These are phyloP conservation scores for Oryza longistaminata DNA, from an alignment of 176 grass and related monocot species.

Conservation along the genomic window DNA sequence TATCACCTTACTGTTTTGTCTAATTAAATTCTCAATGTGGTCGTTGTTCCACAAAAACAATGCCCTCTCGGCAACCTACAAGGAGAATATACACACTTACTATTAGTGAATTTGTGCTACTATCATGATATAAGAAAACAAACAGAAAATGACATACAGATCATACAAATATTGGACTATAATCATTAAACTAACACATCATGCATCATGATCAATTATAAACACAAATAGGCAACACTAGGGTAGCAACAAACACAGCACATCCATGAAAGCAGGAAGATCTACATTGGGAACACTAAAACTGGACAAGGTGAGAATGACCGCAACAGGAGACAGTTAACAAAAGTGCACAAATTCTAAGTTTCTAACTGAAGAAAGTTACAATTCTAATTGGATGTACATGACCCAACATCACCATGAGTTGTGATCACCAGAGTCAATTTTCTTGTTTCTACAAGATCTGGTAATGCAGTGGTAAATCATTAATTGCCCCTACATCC, in stretches of 20 bases:
- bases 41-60: constrained; percentile 53
- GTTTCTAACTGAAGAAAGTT: not conserved
- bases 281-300: not conserved
- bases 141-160: not conserved
- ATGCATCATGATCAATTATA: not conserved
- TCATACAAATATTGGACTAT: not conserved
- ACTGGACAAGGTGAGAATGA: not conserved
- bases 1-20: constrained; percentile 45
- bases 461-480: not conserved
- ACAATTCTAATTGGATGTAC: no score
- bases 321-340: not conserved
- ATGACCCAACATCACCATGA: not conserved
- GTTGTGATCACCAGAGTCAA: not conserved
- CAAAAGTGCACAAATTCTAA: not conserved
- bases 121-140: not conserved
- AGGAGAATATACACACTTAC: not conserved
- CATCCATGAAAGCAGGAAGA: not conserved
- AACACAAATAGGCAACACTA: not conserved
- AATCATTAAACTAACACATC: not conserved
- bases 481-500: not conserved
- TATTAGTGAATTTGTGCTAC: not conserved
- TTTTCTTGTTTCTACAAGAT: not conserved
- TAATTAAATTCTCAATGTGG: constrained; percentile 25
- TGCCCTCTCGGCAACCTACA: constrained; percentile 57
- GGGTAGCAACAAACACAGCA: not conserved